phyloP scores from a whole-genome alignment of 306 rosid species.

The Vigna angularis region DNA sequence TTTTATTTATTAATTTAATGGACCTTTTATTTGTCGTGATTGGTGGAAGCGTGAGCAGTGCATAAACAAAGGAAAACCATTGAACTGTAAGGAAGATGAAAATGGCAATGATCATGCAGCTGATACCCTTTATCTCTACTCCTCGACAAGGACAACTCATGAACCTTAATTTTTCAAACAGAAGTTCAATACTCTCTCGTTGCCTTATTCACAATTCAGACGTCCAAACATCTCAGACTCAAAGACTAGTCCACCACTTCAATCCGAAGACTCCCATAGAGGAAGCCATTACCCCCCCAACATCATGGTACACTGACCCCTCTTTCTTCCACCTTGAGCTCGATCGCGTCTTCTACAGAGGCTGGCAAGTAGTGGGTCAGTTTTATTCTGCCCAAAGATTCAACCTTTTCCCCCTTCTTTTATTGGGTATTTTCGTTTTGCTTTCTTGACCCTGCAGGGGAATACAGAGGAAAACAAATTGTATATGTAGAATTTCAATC shows the following conservation, averaged over 20 bases:
- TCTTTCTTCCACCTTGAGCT: conserved; percentile 74
- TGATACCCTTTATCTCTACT: conserved; percentile 30
- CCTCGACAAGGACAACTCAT: conserved; percentile 18
- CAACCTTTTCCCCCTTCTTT: not conserved
- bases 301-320: conserved; percentile 82
- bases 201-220: conserved; percentile 44
- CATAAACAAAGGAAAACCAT: not conserved
- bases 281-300: conserved; percentile 84
- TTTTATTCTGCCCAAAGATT: conserved; percentile 29
- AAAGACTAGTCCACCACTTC: conserved; percentile 58
- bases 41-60: too few relatives aligned
- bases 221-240: conserved; percentile 36
- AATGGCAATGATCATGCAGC: conserved; percentile 40
- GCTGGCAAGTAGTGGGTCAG: conserved; percentile 93
- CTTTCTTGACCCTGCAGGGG: not conserved
- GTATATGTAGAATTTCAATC: conserved; percentile 7
- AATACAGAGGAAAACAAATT: not conserved
- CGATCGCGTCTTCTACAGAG: conserved; percentile 70
- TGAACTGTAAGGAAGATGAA: not conserved
- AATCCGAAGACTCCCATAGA: conserved; percentile 72
- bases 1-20: too few relatives aligned
- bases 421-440: conserved; percentile 6
- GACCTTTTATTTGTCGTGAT: too few relatives aligned
- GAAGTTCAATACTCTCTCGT: conserved; percentile 29
- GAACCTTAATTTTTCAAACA: conserved; percentile 39